Conservation (phyloP, 345 rosid genomes). For the Camelina neglecta region DNA sequence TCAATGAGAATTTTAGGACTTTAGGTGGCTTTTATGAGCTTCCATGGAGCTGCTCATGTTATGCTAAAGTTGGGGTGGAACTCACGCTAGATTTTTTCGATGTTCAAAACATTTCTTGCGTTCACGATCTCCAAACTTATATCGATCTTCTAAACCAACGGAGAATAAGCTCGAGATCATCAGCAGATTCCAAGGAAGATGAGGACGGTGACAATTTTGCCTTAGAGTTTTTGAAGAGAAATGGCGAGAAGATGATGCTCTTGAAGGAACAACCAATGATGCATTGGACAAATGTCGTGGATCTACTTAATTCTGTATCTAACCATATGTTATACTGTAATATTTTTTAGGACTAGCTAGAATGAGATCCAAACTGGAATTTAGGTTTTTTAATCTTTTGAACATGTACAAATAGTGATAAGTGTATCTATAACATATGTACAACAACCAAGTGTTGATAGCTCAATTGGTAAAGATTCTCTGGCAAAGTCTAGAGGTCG, state of each 20-base stretch:
- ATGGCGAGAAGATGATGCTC: conserved; percentile 38
- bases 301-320: conserved; percentile 48
- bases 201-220: conserved; percentile 1
- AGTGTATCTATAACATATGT: background rate
- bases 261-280: conserved; percentile 26
- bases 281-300: conserved; percentile 54
- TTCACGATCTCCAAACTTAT: conserved; percentile 75
- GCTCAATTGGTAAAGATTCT: no score
- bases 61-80: conserved; percentile 80
- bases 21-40: conserved; percentile 63
- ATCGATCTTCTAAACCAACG: conserved; percentile 55
- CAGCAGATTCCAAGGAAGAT: conserved; percentile 15
- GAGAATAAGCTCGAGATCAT: conserved; percentile 20
- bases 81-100: conserved; percentile 66
- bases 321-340: conserved; percentile 40
- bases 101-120: conserved; percentile 69
- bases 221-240: conserved; percentile 40
- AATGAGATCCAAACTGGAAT: background rate
- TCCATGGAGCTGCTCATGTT: conserved; percentile 84
- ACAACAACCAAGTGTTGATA: no score
- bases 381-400: background rate
- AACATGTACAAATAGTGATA: background rate
- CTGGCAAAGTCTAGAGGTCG: no score
- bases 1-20: conserved; percentile 77
- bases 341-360: conserved; percentile 27